Conservation (phyloP, 495 filamentous ascomycete species). For the Achaetomiella virescens region DNA sequence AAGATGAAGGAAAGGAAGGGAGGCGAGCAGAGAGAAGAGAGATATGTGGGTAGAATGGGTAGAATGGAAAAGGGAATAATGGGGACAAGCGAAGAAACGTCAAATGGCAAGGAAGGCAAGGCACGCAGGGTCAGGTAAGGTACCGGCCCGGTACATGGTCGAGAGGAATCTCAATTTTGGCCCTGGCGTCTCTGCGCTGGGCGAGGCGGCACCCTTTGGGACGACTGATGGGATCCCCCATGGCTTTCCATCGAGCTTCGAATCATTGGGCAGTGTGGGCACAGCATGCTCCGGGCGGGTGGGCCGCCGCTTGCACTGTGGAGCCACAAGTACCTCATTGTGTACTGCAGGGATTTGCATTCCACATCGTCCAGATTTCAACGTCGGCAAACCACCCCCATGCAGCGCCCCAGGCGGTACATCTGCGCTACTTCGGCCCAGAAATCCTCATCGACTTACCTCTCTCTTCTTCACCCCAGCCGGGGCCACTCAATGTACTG, state of each 20-base stretch:
- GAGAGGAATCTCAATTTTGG: conserved; percentile 1
- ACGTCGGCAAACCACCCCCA: conserved; percentile 25
- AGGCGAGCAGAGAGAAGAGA: conserved; percentile 13
- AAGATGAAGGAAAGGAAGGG: conserved; percentile 25
- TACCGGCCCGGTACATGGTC: conserved; percentile 14
- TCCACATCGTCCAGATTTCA: conserved; percentile 26
- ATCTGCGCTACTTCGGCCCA: conserved; percentile 16
- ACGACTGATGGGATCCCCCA: conserved; percentile 1
- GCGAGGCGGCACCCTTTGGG: conserved; percentile 18
- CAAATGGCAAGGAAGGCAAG: conserved; percentile 21
- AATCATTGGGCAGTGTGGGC: background rate
- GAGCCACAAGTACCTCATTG: conserved; percentile 11
- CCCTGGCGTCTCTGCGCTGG: conserved; percentile 10
- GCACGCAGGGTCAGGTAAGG: conserved; percentile 18
- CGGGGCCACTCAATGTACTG: background rate
- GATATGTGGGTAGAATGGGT: conserved; percentile 28
- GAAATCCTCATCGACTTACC: conserved; percentile 17
- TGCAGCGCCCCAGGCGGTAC: conserved; percentile 24
- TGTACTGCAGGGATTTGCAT: conserved; percentile 28
- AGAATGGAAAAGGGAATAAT: conserved; percentile 36
- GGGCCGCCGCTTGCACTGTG: conserved; percentile 14
- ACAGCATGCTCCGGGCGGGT: conserved; percentile 11
- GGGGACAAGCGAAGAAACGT: conserved; percentile 30
- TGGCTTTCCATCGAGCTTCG: conserved; percentile 10
- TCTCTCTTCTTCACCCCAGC: conserved; percentile 6